phyloP scores from a whole-genome alignment of 768 basidiomycete species.

The Boletus reticulatus region DNA sequence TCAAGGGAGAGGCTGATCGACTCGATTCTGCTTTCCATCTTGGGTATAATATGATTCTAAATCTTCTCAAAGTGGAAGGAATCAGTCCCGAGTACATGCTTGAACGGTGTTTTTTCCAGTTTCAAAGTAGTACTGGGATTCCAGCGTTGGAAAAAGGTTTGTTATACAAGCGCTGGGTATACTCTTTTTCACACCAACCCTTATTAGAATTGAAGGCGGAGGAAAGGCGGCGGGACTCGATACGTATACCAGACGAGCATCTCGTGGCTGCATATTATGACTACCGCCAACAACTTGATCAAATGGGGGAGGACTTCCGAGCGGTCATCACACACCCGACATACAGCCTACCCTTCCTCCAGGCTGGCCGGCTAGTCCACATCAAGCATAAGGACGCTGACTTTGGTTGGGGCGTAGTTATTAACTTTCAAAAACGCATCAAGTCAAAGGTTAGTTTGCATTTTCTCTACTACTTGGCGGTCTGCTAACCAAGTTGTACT shows the following conservation, averaged over 20 bases:
- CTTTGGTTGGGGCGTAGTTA: slow-evolving; percentile 95
- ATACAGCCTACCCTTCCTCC: slow-evolving; percentile 92
- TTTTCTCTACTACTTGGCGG: not conserved
- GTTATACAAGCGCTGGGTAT: slow-evolving; percentile 20
- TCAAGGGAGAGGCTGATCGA: slow-evolving; percentile 96
- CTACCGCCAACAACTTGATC: slow-evolving; percentile 87
- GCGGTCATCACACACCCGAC: slow-evolving; percentile 94
- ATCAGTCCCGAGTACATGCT: slow-evolving; percentile 99
- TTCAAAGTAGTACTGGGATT: slow-evolving; percentile 92
- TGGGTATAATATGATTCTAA: slow-evolving; percentile 99
- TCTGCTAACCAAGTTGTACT: not conserved
- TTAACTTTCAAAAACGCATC: slow-evolving; percentile 87
- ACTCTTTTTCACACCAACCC: slow-evolving; percentile 2
- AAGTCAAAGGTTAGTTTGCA: slow-evolving; percentile 63
- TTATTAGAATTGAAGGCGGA: slow-evolving; percentile 67
- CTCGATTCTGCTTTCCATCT: slow-evolving; percentile 98
- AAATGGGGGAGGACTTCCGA: slow-evolving; percentile 83
- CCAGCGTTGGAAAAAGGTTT: slow-evolving; percentile 81
- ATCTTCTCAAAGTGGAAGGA: slow-evolving; percentile 97
- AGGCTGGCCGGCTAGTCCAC: slow-evolving; percentile 89
- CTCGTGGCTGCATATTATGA: slow-evolving; percentile 90
- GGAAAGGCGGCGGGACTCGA: slow-evolving; percentile 61
- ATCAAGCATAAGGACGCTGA: slow-evolving; percentile 83
- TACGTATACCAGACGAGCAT: slow-evolving; percentile 80
- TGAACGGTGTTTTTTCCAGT: slow-evolving; percentile 96